A percentile compares a stretch with the other conserved stretches of the same genome.
These are phyloP conservation scores for Pistacia integerrima DNA, from an alignment of 345 rosid species.

Conservation along the genomic window DNA sequence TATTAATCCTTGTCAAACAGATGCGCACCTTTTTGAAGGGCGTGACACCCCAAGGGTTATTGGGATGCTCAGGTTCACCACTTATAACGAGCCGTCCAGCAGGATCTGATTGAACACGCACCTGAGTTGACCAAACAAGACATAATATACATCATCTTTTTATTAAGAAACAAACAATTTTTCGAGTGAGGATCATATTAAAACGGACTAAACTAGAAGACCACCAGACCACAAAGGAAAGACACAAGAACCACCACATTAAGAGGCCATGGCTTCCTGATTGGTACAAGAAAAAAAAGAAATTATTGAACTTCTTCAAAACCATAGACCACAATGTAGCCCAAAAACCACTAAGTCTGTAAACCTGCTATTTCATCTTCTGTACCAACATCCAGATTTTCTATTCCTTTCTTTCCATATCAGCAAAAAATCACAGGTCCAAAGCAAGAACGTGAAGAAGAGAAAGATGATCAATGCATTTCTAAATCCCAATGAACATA, in stretches of 20 bases:
- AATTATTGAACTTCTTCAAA: too few species aligned
- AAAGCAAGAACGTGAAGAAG: background rate
- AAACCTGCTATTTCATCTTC: too few species aligned
- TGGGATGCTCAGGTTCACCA: conserved; percentile 64
- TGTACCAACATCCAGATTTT: too few species aligned
- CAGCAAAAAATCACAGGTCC: background rate
- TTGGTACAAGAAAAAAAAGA: background rate
- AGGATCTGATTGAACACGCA: conserved; percentile 76
- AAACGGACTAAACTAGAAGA: background rate
- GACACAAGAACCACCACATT: background rate
- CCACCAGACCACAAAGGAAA: background rate
- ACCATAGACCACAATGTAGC: too few species aligned
- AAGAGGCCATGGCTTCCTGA: background rate
- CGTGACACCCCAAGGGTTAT: conserved; percentile 79
- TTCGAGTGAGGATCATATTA: background rate
- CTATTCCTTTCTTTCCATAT: background rate
- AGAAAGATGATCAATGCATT: background rate
- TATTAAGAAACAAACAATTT: background rate
- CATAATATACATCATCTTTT: background rate
- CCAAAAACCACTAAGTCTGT: too few species aligned
- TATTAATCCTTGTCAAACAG: background rate
- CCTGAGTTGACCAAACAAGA: conserved; percentile 41
- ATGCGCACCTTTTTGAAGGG: conserved; percentile 61
- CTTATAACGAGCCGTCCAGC: conserved; percentile 73
- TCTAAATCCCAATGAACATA: background rate